Base-by-base conservation (phyloP, 768 basidiomycete species). In the Dioszegia hungarica region DNA sequence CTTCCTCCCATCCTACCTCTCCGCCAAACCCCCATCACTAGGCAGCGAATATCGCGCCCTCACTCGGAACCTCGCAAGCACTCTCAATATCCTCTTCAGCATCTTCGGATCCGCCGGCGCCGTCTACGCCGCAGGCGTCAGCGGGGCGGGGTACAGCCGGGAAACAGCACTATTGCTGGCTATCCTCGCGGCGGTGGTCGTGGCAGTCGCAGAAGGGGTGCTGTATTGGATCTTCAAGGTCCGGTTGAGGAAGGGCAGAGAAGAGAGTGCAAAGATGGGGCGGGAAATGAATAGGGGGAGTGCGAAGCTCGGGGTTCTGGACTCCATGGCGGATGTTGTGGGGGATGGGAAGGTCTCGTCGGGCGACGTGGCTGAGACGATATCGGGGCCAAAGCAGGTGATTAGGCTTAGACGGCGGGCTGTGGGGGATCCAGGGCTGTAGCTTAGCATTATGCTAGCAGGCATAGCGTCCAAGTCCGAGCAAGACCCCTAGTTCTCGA, bases 71-170 rank as follows among this genome's bases (percentile, higher is more conserved):
- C 43, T 72, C 20, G 49, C 67, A 8, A 72, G 67, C 12, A 49
- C 47, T 3, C 34, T 72, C 57, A 72, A 72, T 40, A 60, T 72
- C 43, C 48, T 72, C n/a, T 72, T 72, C 59, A 65, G 65, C 10
- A 66, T 68, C 5, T 54, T 72, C 46, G 70, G 70, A 0, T 57
- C 62, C n/a, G 62, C 56, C 14, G 47, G 44, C 12, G 70, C 70
- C 9, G 66, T 72, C 27, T 72, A 69, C 47, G 53, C 61, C 3
- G 70, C 64, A 0, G 50, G 55, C 5, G 56, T 53, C 1, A 47
- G 57, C 12, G 63, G 65, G 11, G 67, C 67, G 15, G 67, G 70
- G 3, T 72, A 65, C 33, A 38, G 49, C 0, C 22, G 51, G 15
- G 70, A 72, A 41, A 57, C 48, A 6, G 62, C 57, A 5, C 47